Evolutionary conservation across 2,329 filamentous ascomycete species (phyloP).

Genomic region (Grosmannia clavigera): DNA sequence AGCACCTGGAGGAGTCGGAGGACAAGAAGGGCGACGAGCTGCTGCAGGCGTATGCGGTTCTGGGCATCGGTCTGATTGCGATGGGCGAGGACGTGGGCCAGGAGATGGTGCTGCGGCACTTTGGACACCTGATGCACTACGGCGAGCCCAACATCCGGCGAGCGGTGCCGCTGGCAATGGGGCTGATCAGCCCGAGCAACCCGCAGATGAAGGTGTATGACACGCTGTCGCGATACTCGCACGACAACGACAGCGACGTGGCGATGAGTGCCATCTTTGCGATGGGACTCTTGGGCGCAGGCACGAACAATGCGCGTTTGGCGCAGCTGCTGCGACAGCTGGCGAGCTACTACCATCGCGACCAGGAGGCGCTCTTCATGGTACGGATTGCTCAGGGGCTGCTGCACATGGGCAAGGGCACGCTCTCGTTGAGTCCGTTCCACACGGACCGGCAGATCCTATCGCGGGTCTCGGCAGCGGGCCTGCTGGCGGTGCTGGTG

Average conservation of each 20-base stretch:
- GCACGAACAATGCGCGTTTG: constrained; percentile 94
- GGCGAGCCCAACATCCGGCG: constrained; percentile 95
- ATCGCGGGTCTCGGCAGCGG: constrained; percentile 79
- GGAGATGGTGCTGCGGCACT: constrained; percentile 96
- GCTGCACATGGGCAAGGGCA: constrained; percentile 98
- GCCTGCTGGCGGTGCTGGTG: constrained; percentile 78
- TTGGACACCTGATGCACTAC: constrained; percentile 98
- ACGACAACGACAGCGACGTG: constrained; percentile 97
- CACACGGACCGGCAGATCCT: constrained; percentile 95
- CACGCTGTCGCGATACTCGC: constrained; percentile 90
- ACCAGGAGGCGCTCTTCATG: constrained; percentile 96
- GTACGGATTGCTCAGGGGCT: constrained; percentile 96
- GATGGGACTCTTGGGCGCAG: constrained; percentile 93
- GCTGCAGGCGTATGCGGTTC: constrained; percentile 87
- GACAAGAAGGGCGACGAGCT: constrained; percentile 94
- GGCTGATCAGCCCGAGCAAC: constrained; percentile 91
- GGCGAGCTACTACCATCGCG: constrained; percentile 95
- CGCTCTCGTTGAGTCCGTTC: constrained; percentile 93
- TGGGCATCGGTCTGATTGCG: constrained; percentile 84
- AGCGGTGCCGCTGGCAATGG: constrained; percentile 92
- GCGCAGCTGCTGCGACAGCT: constrained; percentile 90
- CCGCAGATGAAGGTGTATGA: constrained; percentile 99
- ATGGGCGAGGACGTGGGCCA: constrained; percentile 99
- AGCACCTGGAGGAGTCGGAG: constrained; percentile 87
- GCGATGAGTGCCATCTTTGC: constrained; percentile 98